Evolutionary conservation across 2,329 filamentous ascomycete species (phyloP), one percentile per base, ranked within the genome.

Genomic region (Coniella vitis): DNA sequence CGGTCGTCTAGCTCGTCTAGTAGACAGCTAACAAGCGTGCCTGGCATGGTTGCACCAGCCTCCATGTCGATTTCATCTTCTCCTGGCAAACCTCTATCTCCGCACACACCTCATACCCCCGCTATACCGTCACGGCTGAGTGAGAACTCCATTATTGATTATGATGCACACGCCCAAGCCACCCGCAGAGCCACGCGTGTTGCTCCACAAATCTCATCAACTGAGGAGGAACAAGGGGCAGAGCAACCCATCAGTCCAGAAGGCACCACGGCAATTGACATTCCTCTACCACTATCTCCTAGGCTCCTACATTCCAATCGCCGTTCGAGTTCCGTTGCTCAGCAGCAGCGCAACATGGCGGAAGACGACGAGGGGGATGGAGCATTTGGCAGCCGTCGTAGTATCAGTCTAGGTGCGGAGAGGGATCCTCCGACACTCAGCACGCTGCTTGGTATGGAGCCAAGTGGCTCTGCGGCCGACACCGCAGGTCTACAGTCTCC

Each of bases 71-170:
- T 84, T 10, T 91, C 88, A 1, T 91, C 90, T 1, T 96, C 90
- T 9, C 90, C 90, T 1, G 88, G 86, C 49, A 95, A 95, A 60
- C 88, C 90, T 0, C 78, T 94, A 16, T 95, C 89, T 3, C 90
- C 87, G 9, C 89, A 91, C 61, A 95, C 88, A 0, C 89, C 90
- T 1, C 90, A 97, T 61, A 95, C 90, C 0, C 93, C 93, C 4
- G 90, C 90, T 10, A 89, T 97, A 22, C 91, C 91, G 17, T 96
- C 90, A 7, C 80, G 93, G n/a, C 71, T 98, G 19, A 95, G 89
- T 61, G 89, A 93, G 54, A 90, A 94, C 61, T 93, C 87, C 45
- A 88, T 93, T 52, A 82, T 83, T 38, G 85, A 88, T 55, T 86
- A 89, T 60, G 62, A 64, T 42, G 55, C 63, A 29, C 63, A 65